Percentiles rank a stretch among this genome's conserved stretches.
Conservation (phyloP, 2,329 filamentous ascomycete species). For the Emmonsiellopsis sp. region DNA sequence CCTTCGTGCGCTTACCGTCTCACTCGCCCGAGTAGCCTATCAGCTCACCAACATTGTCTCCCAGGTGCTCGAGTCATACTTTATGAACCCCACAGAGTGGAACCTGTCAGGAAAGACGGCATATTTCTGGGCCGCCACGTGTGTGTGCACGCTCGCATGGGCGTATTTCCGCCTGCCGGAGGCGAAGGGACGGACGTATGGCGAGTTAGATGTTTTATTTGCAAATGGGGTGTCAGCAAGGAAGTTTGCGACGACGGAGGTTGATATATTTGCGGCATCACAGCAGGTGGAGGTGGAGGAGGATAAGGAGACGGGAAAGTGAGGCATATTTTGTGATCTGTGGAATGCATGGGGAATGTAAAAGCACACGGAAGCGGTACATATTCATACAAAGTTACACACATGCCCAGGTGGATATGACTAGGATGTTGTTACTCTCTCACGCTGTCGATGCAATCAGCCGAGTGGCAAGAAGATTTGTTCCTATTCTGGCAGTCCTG, state of each 20-base stretch:
- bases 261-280: conserved; percentile 9
- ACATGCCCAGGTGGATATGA: too few species aligned
- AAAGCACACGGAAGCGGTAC: too few species aligned
- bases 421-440: too few species aligned
- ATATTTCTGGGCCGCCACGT: conserved; percentile 27
- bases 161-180: conserved; percentile 30
- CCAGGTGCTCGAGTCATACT: conserved; percentile 28
- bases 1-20: conserved; percentile 47
- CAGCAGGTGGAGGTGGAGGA: neutral
- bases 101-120: conserved; percentile 26
- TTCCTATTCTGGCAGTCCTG: too few species aligned
- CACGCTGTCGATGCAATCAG: too few species aligned
- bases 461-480: too few species aligned
- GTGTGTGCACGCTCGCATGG: conserved; percentile 18
- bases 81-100: conserved; percentile 19
- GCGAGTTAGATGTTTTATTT: conserved; percentile 36
- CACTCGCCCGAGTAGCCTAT: conserved; percentile 43
- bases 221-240: conserved; percentile 26
- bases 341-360: neutral
- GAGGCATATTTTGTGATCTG: neutral
- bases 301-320: neutral
- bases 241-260: conserved; percentile 22
- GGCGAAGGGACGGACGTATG: conserved; percentile 30
- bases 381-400: too few species aligned
- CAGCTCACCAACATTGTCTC: conserved; percentile 41